phyloP scores from a whole-genome alignment of 768 basidiomycete species.

The Mycena capillaripes region DNA sequence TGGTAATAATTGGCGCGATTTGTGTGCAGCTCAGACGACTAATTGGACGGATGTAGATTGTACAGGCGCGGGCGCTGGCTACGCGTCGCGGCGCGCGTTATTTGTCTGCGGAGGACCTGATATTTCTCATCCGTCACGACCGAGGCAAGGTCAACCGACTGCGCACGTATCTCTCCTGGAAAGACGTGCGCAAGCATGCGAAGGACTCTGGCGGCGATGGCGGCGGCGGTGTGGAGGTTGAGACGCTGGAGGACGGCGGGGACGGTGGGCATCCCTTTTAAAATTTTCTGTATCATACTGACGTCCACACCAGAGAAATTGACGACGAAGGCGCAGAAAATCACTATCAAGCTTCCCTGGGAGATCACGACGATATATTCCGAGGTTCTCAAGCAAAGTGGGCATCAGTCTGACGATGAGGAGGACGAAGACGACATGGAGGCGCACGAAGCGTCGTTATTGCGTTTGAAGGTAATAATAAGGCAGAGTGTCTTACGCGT shows the following conservation, averaged over 20 bases:
- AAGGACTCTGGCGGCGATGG: conserved; percentile 91
- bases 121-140: conserved; percentile 96
- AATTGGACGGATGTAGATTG: conserved; percentile 65
- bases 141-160: conserved; percentile 94
- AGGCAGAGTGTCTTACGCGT: too few species aligned
- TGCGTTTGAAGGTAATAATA: conserved; percentile 76
- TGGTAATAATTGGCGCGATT: conserved; percentile 72
- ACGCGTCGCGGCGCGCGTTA: conserved; percentile 87
- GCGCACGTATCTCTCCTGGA: conserved; percentile 95
- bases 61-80: conserved; percentile 90
- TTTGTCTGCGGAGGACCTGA: conserved; percentile 93
- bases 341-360: conserved; percentile 96
- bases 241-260: conserved; percentile 85
- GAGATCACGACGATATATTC: conserved; percentile 93
- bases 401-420: conserved; percentile 92
- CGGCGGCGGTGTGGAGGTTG: conserved; percentile 85
- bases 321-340: conserved; percentile 89
- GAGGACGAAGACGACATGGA: conserved; percentile 97
- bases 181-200: conserved; percentile 95
- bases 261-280: conserved; percentile 66
- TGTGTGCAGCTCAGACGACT: not conserved
- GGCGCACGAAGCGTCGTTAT: conserved; percentile 94
- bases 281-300: not conserved
- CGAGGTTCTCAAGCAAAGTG: conserved; percentile 82
- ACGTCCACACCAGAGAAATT: conserved; percentile 70